A percentile compares a stretch with the other conserved stretches of the same genome.
Conservation (phyloP, 495 filamentous ascomycete genomes). For the Hyaloscypha variabilis region DNA sequence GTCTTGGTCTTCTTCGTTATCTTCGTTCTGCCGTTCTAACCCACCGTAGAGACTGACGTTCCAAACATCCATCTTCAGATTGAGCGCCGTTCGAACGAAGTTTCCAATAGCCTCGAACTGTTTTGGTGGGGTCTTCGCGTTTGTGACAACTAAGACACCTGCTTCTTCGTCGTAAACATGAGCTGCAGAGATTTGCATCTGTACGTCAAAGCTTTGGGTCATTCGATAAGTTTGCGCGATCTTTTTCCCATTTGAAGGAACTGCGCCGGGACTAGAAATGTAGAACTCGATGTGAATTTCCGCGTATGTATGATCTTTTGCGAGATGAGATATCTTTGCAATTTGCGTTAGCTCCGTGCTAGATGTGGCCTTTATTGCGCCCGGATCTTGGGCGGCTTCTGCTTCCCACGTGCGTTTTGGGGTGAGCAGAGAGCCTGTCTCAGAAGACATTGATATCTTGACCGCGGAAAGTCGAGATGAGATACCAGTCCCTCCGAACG, state of each 20-base stretch:
- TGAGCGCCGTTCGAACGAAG: conserved; percentile 16
- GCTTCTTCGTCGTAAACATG: conserved; percentile 18
- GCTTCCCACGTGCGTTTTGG: neutral
- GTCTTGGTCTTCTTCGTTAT: conserved; percentile 13
- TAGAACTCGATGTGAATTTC: conserved; percentile 6
- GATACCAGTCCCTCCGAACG: neutral
- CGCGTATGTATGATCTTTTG: conserved; percentile 17
- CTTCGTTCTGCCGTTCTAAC: conserved; percentile 6
- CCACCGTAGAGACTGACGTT: conserved; percentile 18
- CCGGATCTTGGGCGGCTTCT: neutral
- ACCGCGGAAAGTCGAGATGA: neutral
- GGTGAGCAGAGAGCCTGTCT: neutral
- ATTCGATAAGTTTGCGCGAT: neutral
- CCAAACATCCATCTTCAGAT: conserved; percentile 22
- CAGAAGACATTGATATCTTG: conserved; percentile 12
- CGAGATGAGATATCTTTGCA: conserved; percentile 16
- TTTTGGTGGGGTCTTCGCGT: conserved; percentile 10
- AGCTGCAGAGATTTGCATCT: conserved; percentile 13
- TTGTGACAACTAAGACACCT: conserved; percentile 15
- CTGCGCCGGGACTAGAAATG: conserved; percentile 9
- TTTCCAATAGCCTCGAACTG: conserved; percentile 18
- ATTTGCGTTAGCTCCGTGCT: neutral
- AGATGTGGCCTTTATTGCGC: neutral
- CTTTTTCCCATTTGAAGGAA: conserved; percentile 4
- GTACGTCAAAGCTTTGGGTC: conserved; percentile 15